Conservation (phyloP, 805 yeast genomes). For the Candida insectorum region DNA sequence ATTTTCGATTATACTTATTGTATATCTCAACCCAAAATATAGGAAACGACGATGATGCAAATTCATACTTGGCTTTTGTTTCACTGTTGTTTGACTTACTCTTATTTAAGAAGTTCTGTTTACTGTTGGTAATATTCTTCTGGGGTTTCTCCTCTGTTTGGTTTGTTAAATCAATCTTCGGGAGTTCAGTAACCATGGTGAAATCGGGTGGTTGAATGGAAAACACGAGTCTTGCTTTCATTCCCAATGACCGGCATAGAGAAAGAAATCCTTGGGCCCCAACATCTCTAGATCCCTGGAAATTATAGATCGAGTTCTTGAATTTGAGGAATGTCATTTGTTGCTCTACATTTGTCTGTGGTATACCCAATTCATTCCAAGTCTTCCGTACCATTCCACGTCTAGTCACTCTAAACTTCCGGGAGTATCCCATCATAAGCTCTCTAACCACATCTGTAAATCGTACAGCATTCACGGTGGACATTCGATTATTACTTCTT, state of each 20-base stretch:
- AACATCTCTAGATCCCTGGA: conserved; percentile 71
- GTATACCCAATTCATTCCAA: conserved; percentile 28
- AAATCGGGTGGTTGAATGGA: conserved; percentile 92
- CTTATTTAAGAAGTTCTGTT: conserved; percentile 4
- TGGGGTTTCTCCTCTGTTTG: conserved; percentile 1
- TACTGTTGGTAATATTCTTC: conserved; percentile 5
- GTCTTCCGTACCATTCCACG: conserved; percentile 34
- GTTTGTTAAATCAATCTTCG: conserved; percentile 7
- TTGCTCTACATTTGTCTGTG: conserved; percentile 19
- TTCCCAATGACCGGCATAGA: conserved; percentile 63
- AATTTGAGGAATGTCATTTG: conserved; percentile 42
- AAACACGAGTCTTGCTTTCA: conserved; percentile 71
- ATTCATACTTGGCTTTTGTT: conserved; percentile 9
- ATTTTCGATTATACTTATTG: conserved; percentile 66
- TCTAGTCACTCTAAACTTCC: conserved; percentile 46
- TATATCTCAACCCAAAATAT: conserved; percentile 94
- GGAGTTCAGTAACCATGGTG: conserved; percentile 31
- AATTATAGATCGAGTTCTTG: conserved; percentile 35
- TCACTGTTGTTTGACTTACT: not conserved
- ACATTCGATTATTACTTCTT: conserved; percentile 6
- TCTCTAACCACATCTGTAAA: conserved; percentile 75
- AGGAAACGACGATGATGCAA: conserved; percentile 48
- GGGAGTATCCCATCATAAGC: conserved; percentile 60
- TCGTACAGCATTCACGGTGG: conserved; percentile 52
- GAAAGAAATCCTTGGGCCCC: conserved; percentile 88